Conservation (phyloP, 768 basidiomycete genomes). For the Paxillus rubicundulus region DNA sequence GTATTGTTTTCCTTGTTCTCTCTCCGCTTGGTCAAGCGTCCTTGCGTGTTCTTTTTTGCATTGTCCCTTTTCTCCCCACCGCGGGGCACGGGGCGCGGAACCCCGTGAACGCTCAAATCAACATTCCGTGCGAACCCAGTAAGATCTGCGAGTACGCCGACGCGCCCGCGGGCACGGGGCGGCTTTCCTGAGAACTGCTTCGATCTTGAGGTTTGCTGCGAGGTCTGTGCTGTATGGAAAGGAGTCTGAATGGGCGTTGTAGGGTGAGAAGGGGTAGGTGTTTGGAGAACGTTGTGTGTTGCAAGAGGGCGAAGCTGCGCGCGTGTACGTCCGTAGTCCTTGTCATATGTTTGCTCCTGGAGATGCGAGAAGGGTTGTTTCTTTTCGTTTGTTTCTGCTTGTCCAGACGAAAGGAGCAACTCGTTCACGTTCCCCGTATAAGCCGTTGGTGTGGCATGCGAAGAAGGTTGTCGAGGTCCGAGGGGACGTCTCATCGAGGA, state of each 20-base stretch:
- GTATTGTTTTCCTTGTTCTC: conserved; percentile 30
- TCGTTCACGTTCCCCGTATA: background rate
- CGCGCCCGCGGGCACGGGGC: conserved; percentile 24
- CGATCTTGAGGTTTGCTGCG: conserved; percentile 5
- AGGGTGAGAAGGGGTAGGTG: conserved; percentile 3
- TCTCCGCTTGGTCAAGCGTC: conserved; percentile 13
- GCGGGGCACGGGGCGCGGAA: conserved; percentile 17
- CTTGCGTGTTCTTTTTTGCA: conserved; percentile 21
- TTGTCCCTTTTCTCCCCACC: conserved; percentile 29
- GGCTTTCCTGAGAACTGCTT: conserved; percentile 30
- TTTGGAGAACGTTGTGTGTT: background rate
- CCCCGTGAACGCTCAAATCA: conserved; percentile 29
- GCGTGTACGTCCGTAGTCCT: conserved; percentile 13
- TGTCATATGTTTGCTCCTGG: background rate
- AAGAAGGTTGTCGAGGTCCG: conserved; percentile 21
- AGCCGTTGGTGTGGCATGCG: conserved; percentile 5
- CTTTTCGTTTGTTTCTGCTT: background rate
- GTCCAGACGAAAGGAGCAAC: conserved; percentile 2
- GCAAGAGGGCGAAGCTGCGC: background rate
- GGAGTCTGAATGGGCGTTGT: conserved; percentile 24
- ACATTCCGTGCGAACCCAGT: conserved; percentile 36
- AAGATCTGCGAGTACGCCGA: conserved; percentile 39
- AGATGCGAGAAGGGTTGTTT: conserved; percentile 1
- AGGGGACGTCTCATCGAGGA: conserved; percentile 25
- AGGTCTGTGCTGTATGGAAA: conserved; percentile 14